phyloP scores from a whole-genome alignment of 148 eudicot genomes.

The Diospyros lotus region DNA sequence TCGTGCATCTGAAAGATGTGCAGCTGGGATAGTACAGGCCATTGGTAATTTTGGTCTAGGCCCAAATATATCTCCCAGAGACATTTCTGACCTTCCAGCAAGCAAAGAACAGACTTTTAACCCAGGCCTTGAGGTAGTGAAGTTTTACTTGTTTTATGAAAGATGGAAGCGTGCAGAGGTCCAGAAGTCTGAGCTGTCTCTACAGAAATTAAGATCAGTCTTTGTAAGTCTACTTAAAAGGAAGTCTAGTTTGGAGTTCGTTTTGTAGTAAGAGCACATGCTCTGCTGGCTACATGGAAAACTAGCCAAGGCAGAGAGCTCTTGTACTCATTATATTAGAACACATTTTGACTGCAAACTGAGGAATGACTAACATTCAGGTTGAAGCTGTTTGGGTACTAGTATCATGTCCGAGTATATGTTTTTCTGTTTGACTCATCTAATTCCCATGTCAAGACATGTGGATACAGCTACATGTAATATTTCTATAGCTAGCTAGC shows the following conservation, averaged over 20 bases:
- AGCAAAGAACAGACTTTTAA: slow-evolving; percentile 20
- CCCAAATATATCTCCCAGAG: slow-evolving; percentile 39
- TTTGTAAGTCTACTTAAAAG: slow-evolving; percentile 32
- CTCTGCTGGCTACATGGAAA: too few species aligned
- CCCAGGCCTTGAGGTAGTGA: slow-evolving; percentile 45
- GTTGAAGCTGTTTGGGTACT: too few species aligned
- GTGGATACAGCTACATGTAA: too few species aligned
- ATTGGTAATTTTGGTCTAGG: slow-evolving; percentile 50
- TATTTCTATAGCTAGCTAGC: too few species aligned
- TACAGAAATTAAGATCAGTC: slow-evolving; percentile 29
- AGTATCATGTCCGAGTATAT: too few species aligned
- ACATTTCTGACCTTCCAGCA: slow-evolving; percentile 22
- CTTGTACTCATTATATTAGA: too few species aligned
- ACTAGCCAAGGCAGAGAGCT: too few species aligned
- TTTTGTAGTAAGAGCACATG: not conserved
- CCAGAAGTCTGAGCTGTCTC: slow-evolving; percentile 27
- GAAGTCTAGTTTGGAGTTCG: not conserved
- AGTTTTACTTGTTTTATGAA: slow-evolving; percentile 43
- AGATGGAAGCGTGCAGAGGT: slow-evolving; percentile 48
- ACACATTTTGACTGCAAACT: too few species aligned
- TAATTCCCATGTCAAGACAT: too few species aligned
- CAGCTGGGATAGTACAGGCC: slow-evolving; percentile 48
- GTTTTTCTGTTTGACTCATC: too few species aligned
- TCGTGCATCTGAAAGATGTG: slow-evolving; percentile 52
- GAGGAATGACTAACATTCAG: too few species aligned